Percentiles rank a stretch among this genome's conserved stretches.
Evolutionary conservation across 345 rosid species (phyloP).

Genomic region (Sonneratia alba): DNA sequence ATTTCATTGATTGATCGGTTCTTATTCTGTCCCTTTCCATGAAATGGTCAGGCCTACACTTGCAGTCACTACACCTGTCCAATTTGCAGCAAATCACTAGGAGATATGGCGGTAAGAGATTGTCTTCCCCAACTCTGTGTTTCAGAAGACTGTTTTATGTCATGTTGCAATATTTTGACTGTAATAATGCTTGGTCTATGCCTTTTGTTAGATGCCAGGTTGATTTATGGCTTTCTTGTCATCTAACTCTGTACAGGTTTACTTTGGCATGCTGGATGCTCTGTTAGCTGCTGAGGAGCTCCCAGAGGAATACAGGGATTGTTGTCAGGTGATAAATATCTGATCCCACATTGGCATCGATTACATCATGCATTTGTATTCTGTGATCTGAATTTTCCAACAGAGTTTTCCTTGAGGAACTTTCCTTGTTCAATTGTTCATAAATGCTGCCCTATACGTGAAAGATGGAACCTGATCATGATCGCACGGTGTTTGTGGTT

Average conservation of each 20-base stretch:
- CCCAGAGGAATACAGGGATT: conserved; percentile 75
- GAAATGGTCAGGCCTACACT: conserved; percentile 63
- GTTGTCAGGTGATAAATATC: conserved; percentile 47
- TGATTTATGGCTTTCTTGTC: neutral
- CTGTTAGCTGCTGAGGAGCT: conserved; percentile 80
- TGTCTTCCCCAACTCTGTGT: neutral
- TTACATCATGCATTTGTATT: neutral
- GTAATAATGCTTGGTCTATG: too few relatives aligned
- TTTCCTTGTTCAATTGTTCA: too few relatives aligned
- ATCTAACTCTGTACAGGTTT: conserved; percentile 38
- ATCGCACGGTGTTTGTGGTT: neutral
- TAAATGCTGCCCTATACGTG: too few relatives aligned
- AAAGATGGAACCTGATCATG: neutral
- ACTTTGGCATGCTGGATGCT: conserved; percentile 93
- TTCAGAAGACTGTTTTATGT: neutral
- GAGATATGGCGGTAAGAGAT: conserved; percentile 82
- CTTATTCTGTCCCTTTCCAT: neutral
- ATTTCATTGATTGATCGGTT: conserved; percentile 4
- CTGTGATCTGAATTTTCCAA: neutral
- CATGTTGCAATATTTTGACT: too few relatives aligned
- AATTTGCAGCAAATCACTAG: conserved; percentile 84
- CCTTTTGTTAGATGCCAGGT: neutral
- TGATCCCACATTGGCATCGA: neutral
- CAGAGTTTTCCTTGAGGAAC: neutral
- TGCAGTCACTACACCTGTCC: conserved; percentile 92